Base-by-base conservation (phyloP, 1,139 yeast genomes). In the Candida dubliniensis region DNA sequence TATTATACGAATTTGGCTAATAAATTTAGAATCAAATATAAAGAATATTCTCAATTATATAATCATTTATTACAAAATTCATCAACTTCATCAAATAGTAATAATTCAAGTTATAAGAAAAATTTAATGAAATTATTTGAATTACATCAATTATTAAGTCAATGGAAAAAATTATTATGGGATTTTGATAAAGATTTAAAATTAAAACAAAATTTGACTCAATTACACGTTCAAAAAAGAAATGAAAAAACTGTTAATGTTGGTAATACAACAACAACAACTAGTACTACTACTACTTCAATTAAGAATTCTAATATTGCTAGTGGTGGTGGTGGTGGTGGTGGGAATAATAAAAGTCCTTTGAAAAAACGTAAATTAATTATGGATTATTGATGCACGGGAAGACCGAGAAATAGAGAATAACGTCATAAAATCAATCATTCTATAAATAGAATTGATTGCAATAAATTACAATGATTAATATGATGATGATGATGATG, bases 11-110 rank as follows among this genome's bases (percentile, higher is more conserved):
- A 57, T 44, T 59, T 74, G 41, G 73, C 73, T 3, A 48, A 49
- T 12, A 71, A 70, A 52, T 74, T 74, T 56, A 63, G 63, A 42
- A 35, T 47, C 42, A 66, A 65, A 53, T 74, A 74, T 54, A 59
- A 61, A 40, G 77, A 73, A 49, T 74, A 74, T 53, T 68, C 66
- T 41, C 42, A 49, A 7, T 55, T 73, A 31, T 71, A 74, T 55
- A 53, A 51, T 25, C 40, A 48, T 15, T 50, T 69, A 38, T 29
- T 36, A 26, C 3, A 3, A 18, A 46, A 38, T 3, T 15, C 25
- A 12, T 45, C 51, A 34, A 42, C 43, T 2, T 46, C 55, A 4
- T 48, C 43, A 36, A 43, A 52, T 11, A 5, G 23, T 18, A 18
- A 5, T 18, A 37, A 43, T 27, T 15, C 30, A 2, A 31, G 31